Percentiles rank a stretch among this genome's conserved stretches.
These are phyloP conservation scores for Curvularia lunata DNA, from an alignment of 2,329 filamentous ascomycete genomes.

Conservation along the genomic window DNA sequence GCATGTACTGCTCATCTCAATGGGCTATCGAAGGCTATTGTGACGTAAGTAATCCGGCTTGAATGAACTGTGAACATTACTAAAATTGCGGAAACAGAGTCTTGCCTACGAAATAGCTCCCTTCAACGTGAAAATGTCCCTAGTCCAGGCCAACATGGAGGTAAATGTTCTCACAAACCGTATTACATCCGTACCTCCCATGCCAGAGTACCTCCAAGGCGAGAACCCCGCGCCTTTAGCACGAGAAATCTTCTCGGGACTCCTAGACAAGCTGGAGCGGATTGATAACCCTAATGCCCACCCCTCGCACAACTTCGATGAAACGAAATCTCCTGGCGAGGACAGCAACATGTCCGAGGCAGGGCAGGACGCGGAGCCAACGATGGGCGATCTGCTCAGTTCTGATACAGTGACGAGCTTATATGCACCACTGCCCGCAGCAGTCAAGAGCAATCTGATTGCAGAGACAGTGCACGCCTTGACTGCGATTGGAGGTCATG, in stretches of 20 bases:
- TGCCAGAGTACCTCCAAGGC: slow-evolving; percentile 71
- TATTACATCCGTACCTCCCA: slow-evolving; percentile 80
- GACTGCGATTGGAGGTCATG: slow-evolving; percentile 89
- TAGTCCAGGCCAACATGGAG: slow-evolving; percentile 95
- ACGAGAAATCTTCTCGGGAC: slow-evolving; percentile 79
- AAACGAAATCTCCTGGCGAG: slow-evolving; percentile 39
- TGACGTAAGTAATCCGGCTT: slow-evolving; percentile 61
- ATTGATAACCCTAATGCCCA: slow-evolving; percentile 50
- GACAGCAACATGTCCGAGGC: slow-evolving; percentile 36
- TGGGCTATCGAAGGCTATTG: slow-evolving; percentile 97
- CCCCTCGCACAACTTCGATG: slow-evolving; percentile 36
- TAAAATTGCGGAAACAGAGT: slow-evolving; percentile 53
- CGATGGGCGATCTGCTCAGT: slow-evolving; percentile 55
- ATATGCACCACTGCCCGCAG: slow-evolving; percentile 73
- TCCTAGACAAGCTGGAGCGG: slow-evolving; percentile 77
- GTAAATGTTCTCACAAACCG: slow-evolving; percentile 86
- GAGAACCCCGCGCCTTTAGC: slow-evolving; percentile 79
- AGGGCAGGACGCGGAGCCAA: slow-evolving; percentile 40
- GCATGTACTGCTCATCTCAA: slow-evolving; percentile 88
- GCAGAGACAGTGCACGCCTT: slow-evolving; percentile 90
- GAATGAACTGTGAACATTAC: background rate
- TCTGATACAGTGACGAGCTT: slow-evolving; percentile 65
- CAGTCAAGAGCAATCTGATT: slow-evolving; percentile 75
- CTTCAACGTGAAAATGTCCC: slow-evolving; percentile 95
- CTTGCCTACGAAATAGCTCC: slow-evolving; percentile 93